A percentile compares a stretch with the other conserved stretches of the same genome.
phyloP scores from a whole-genome alignment of 768 basidiomycete genomes.

The Crassisporium funariophilum region DNA sequence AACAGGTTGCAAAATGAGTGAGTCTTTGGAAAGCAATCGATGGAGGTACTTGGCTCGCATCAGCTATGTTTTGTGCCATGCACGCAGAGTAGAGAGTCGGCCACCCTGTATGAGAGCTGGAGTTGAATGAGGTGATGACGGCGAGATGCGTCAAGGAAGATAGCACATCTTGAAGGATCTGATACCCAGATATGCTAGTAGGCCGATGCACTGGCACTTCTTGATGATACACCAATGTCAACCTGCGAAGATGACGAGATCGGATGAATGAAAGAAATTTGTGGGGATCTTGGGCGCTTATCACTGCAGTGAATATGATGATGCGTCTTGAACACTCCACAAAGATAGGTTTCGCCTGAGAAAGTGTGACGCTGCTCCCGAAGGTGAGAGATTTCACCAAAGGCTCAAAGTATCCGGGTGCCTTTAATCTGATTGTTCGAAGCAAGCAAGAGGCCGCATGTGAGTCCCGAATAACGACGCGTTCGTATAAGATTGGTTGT shows the following conservation, averaged over 20 bases:
- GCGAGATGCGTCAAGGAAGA: constrained; percentile 27
- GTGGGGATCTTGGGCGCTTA: constrained; percentile 2
- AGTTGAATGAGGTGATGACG: no score
- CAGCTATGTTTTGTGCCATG: background rate
- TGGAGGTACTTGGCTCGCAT: background rate
- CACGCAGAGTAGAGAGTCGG: background rate
- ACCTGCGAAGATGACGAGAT: constrained; percentile 7
- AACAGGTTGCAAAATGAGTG: constrained; percentile 7
- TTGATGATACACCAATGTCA: constrained; percentile 12
- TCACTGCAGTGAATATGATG: constrained; percentile 7
- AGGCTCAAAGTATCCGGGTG: constrained; percentile 1
- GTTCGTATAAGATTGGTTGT: constrained; percentile 30
- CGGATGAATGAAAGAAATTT: constrained; percentile 7
- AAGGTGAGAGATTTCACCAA: constrained; percentile 13
- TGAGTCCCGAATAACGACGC: constrained; percentile 24
- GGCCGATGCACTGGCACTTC: background rate
- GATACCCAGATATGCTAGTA: constrained; percentile 9
- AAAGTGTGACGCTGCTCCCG: constrained; percentile 3
- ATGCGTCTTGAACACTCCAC: constrained; percentile 4
- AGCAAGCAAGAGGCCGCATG: constrained; percentile 20
- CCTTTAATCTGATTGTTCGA: constrained; percentile 15
- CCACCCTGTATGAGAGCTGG: no score
- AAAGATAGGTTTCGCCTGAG: constrained; percentile 10
- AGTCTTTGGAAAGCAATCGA: constrained; percentile 11
- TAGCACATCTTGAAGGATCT: constrained; percentile 22